Percentiles rank a stretch among this genome's conserved stretches.
These are phyloP conservation scores for Neurospora tetraspora DNA, from an alignment of 495 filamentous ascomycete genomes.

Conservation along the genomic window DNA sequence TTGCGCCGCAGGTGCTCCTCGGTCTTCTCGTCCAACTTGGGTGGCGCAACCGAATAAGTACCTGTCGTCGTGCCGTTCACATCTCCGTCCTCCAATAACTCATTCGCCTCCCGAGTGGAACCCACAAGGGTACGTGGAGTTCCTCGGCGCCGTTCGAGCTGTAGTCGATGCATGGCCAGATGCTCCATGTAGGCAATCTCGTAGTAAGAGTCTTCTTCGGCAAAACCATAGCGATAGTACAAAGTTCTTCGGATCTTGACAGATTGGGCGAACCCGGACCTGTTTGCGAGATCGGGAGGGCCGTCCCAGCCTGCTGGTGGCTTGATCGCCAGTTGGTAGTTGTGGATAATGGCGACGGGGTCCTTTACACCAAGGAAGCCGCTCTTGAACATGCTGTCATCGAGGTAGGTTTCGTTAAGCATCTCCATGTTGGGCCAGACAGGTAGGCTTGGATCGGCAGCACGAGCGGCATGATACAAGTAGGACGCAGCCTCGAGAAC, in stretches of 20 bases:
- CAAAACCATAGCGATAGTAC: conserved; percentile 2
- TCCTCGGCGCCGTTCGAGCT: neutral
- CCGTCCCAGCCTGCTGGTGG: neutral
- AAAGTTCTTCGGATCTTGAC: conserved; percentile 2
- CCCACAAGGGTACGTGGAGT: neutral
- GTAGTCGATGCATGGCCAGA: neutral
- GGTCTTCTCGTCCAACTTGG: neutral
- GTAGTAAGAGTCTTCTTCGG: neutral
- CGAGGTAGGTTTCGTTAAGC: neutral
- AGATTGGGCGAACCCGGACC: neutral
- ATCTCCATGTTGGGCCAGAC: neutral
- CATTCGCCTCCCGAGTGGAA: neutral
- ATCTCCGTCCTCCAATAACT: neutral
- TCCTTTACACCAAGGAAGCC: neutral
- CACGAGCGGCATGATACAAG: conserved; percentile 6
- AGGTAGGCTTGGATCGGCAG: conserved; percentile 4
- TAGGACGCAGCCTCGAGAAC: conserved; percentile 12
- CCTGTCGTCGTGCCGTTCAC: neutral
- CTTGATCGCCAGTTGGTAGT: neutral
- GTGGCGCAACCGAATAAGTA: neutral
- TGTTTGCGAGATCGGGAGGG: neutral
- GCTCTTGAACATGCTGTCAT: conserved; percentile 5
- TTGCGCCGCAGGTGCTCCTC: neutral
- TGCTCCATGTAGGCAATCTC: conserved; percentile 5
- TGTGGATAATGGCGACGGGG: conserved; percentile 4